Evolutionary conservation across 345 rosid species (phyloP).

Genomic region (Populus pruinosa): DNA sequence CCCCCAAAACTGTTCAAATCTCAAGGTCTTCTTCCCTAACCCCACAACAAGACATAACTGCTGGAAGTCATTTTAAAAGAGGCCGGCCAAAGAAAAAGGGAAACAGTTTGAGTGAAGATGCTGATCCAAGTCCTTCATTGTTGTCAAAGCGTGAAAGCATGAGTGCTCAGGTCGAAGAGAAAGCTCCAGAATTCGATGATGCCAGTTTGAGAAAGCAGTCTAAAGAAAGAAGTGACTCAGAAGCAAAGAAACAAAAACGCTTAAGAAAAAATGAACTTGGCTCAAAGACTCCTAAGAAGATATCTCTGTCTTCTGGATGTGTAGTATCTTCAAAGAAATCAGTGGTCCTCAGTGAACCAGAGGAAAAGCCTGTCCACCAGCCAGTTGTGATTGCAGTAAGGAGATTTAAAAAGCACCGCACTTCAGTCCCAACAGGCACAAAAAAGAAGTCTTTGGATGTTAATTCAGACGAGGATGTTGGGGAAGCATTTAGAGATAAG

Average conservation of each 20-base stretch:
- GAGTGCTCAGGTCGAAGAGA: conserved; percentile 15
- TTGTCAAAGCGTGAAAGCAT: conserved; percentile 16
- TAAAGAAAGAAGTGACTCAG: conserved; percentile 27
- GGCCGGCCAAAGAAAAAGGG: conserved; percentile 32
- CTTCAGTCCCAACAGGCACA: conserved; percentile 17
- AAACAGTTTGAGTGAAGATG: conserved; percentile 27
- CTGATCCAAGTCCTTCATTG: conserved; percentile 32
- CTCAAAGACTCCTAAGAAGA: conserved; percentile 20
- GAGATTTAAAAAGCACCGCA: conserved; percentile 16
- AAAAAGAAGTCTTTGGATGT: conserved; percentile 19
- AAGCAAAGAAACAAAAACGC: conserved; percentile 26
- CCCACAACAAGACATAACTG: conserved; percentile 9
- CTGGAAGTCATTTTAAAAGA: conserved; percentile 30
- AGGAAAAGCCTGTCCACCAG: conserved; percentile 21
- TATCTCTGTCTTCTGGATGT: conserved; percentile 5
- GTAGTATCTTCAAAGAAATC: conserved; percentile 25
- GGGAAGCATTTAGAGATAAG: conserved; percentile 37
- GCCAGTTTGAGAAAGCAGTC: conserved; percentile 9
- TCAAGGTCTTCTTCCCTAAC: conserved; percentile 17
- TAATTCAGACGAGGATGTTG: conserved; percentile 20
- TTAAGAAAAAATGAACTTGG: conserved; percentile 21
- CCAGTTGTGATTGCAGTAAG: conserved; percentile 15
- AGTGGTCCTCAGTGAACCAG: conserved; percentile 14
- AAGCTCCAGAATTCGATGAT: conserved; percentile 17
- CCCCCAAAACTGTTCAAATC: neutral